These are phyloP conservation scores for Symmetrospora coprosmae DNA, from an alignment of 768 basidiomycete genomes.

Conservation along the genomic window DNA sequence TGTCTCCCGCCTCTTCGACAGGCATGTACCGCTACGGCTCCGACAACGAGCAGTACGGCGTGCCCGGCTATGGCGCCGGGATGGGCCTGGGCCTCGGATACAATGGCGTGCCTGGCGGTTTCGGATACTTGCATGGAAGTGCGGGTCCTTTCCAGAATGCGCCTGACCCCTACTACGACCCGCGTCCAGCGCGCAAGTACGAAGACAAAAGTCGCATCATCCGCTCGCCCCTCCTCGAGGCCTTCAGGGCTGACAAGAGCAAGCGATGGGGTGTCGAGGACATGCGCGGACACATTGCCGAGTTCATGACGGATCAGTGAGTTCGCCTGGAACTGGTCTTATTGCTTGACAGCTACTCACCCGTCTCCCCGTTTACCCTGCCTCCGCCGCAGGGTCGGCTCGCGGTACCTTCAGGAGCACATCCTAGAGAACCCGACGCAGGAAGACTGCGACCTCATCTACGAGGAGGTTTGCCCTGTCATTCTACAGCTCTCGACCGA, in stretches of 20 bases:
- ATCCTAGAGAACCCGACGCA: slow-evolving; percentile 4
- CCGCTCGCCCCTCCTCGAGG: slow-evolving; percentile 63
- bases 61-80: background rate
- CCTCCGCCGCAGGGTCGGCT: no score
- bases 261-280: slow-evolving; percentile 83
- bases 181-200: background rate
- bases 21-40: background rate
- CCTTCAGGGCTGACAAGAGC: slow-evolving; percentile 65
- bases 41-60: background rate
- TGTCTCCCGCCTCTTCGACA: background rate
- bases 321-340: no score
- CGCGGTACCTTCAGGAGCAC: slow-evolving; percentile 69
- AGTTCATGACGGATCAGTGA: slow-evolving; percentile 91
- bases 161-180: background rate
- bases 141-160: background rate
- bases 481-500: slow-evolving; percentile 67
- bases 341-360: no score
- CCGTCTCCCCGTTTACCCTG: no score
- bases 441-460: slow-evolving; percentile 42
- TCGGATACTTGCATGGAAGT: background rate
- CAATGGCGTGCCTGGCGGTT: background rate
- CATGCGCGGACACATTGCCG: slow-evolving; percentile 66
- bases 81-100: background rate
- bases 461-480: slow-evolving; percentile 75
- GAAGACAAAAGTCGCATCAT: slow-evolving; percentile 35